These are phyloP conservation scores for Candida adriatica DNA, from an alignment of 805 yeast species.

Conservation along the genomic window DNA sequence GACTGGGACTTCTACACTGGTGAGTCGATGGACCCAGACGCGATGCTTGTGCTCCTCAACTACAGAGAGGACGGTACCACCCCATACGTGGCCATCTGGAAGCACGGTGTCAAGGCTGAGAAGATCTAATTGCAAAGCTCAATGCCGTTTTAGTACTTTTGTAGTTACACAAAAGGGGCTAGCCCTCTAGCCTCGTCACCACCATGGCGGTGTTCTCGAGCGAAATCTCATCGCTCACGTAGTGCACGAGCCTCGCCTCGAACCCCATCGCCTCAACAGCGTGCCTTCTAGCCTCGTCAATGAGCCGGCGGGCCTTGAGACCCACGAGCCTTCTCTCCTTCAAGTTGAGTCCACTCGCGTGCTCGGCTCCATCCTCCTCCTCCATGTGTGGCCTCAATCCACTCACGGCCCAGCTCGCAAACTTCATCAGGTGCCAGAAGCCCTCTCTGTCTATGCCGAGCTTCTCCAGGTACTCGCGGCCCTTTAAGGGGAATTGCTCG, in stretches of 20 bases:
- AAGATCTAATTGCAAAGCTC: conserved; percentile 59
- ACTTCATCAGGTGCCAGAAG: conserved; percentile 46
- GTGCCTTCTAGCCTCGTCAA: conserved; percentile 64
- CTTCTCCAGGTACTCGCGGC: conserved; percentile 15
- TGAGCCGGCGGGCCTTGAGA: conserved; percentile 56
- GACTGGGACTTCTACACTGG: conserved; percentile 99
- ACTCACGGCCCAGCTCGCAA: conserved; percentile 87
- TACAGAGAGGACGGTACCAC: conserved; percentile 99
- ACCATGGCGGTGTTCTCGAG: conserved; percentile 63
- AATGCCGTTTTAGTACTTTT: not conserved
- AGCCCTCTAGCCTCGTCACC: conserved; percentile 14
- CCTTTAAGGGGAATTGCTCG: conserved; percentile 38
- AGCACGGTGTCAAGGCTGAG: conserved; percentile 88
- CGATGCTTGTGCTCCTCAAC: conserved; percentile 95
- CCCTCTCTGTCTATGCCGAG: conserved; percentile 26
- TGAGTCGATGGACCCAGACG: conserved; percentile 99
- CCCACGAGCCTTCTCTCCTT: conserved; percentile 57
- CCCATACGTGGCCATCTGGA: conserved; percentile 97
- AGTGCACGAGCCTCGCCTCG: conserved; percentile 46
- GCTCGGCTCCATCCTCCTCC: conserved; percentile 34
- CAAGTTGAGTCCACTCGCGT: conserved; percentile 38
- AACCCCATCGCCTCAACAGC: conserved; percentile 38
- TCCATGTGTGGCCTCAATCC: conserved; percentile 43
- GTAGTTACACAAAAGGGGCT: too few species aligned
- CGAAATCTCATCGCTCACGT: conserved; percentile 51